Base-by-base conservation (phyloP, 768 basidiomycete genomes). In the Tylopilus rubrobrunneus region DNA sequence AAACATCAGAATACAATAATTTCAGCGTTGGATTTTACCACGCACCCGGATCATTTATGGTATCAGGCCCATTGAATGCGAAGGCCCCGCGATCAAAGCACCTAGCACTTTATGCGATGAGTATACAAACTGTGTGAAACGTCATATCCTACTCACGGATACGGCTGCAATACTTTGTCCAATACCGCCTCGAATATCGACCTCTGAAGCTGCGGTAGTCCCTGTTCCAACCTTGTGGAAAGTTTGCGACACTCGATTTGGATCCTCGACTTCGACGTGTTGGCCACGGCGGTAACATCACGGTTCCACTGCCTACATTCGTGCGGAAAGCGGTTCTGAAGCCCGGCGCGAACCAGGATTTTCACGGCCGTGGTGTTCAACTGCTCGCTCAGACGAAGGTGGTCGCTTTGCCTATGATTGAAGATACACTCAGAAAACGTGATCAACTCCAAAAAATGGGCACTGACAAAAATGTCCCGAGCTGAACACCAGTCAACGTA, bases 291-390 rank as follows among this genome's bases (percentile, higher is more conserved):
- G 1, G 0, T 41, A 1, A 58, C 48, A 0, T 62, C 51, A 0
- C 64, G 52, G 19, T 53, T 58, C 71, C 70, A 75, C 0, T 56
- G 36, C 3, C 45, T 46, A 36, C 70, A 69, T 7, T 50, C 51
- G 1, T 21, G 36, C 2, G 55, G 60, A 27, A 62, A 73, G 8
- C 71, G 67, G n/a, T 52, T 61, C 8, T 53, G 37, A 0, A 76
- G 66, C 1, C 74, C 76, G 1, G 49, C 28, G 9, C 19, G 40
- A 23, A 70, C 44, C 5, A 77, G 57, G 0, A 70, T 66, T 7
- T 33, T 55, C 0, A 77, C 6, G 0, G 62, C 62, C 0, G 66
- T 61, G 2, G 64, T 66, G 10, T 60, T 56, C 19, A 74, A 21
- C 7, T 55, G 48, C n/a, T 67, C 60, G 1, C 23, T 59, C 17